Conservation (phyloP, 768 basidiomycete genomes). For the Rhizopogon salebrosus region DNA sequence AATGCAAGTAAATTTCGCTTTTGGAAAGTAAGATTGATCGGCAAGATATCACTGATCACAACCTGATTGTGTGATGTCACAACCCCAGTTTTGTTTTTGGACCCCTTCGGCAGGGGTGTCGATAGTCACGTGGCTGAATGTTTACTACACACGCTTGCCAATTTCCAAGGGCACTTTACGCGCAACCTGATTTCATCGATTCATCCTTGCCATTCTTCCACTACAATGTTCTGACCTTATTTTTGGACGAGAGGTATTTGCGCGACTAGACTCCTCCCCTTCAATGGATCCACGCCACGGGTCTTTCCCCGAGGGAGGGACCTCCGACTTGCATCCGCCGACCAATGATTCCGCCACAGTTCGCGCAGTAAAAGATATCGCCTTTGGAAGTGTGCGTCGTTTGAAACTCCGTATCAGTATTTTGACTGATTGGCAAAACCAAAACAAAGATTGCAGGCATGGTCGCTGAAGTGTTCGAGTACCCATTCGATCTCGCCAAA, state of each 20-base stretch:
- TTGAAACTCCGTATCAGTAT: neutral
- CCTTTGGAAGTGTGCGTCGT: conserved; percentile 42
- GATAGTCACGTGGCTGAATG: too few species aligned
- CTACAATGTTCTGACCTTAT: neutral
- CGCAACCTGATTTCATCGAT: neutral
- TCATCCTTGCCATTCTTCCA: neutral
- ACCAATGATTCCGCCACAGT: conserved; percentile 1
- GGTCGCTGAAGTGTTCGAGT: conserved; percentile 82
- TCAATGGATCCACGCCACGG: conserved; percentile 13
- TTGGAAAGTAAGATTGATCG: neutral
- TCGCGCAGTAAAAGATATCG: conserved; percentile 39
- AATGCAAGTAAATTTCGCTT: neutral
- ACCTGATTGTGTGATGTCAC: conserved; percentile 24
- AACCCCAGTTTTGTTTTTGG: neutral
- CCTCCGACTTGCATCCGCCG: neutral
- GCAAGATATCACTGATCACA: neutral
- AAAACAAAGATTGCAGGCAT: conserved; percentile 68
- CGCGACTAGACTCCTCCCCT: neutral
- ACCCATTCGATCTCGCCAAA: conserved; percentile 91
- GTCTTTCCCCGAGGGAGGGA: conserved; percentile 5
- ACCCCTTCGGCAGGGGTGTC: too few species aligned
- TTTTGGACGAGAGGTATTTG: neutral
- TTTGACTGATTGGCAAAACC: neutral
- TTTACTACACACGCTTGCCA: too few species aligned
- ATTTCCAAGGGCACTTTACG: too few species aligned